Evolutionary conservation across 1,284 basidiomycete genomes (phyloP).

Genomic region (Trametes pubescens): DNA sequence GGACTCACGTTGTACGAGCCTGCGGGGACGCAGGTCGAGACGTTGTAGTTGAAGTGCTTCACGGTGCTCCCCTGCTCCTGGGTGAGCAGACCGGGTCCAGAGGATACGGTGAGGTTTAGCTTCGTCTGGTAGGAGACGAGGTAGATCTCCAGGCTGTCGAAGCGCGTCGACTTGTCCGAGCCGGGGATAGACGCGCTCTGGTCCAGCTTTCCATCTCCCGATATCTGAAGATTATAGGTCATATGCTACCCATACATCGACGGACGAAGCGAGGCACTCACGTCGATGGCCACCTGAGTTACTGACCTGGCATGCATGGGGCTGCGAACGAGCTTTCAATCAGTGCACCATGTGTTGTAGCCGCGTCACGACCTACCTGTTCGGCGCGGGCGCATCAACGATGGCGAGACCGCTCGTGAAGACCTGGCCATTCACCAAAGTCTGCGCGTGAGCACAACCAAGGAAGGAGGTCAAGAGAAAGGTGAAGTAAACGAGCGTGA

Average conservation of each 20-base stretch:
- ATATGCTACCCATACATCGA: not conserved
- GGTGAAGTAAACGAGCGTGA: constrained; percentile 34
- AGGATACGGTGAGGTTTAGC: constrained; percentile 57
- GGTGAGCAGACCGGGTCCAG: constrained; percentile 49
- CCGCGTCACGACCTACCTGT: constrained; percentile 44
- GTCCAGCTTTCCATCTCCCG: constrained; percentile 57
- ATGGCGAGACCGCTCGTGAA: constrained; percentile 60
- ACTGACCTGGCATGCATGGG: constrained; percentile 46
- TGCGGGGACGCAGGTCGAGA: constrained; percentile 53
- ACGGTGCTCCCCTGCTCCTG: constrained; percentile 55
- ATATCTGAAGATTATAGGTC: constrained; percentile 44
- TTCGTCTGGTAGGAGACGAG: constrained; percentile 53
- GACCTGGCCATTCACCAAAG: constrained; percentile 50
- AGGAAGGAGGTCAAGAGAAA: constrained; percentile 21
- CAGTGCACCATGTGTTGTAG: not conserved
- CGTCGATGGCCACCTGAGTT: constrained; percentile 55
- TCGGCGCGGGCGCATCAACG: constrained; percentile 54
- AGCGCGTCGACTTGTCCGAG: constrained; percentile 51
- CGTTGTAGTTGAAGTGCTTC: constrained; percentile 54
- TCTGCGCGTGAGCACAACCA: constrained; percentile 36
- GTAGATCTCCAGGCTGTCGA: constrained; percentile 56
- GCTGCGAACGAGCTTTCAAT: constrained; percentile 25
- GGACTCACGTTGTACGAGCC: constrained; percentile 56
- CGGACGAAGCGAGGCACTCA: constrained; percentile 32
- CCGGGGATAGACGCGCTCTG: constrained; percentile 47